phyloP scores from a whole-genome alignment of 208 protist species.

The Leishmania mexicana region DNA sequence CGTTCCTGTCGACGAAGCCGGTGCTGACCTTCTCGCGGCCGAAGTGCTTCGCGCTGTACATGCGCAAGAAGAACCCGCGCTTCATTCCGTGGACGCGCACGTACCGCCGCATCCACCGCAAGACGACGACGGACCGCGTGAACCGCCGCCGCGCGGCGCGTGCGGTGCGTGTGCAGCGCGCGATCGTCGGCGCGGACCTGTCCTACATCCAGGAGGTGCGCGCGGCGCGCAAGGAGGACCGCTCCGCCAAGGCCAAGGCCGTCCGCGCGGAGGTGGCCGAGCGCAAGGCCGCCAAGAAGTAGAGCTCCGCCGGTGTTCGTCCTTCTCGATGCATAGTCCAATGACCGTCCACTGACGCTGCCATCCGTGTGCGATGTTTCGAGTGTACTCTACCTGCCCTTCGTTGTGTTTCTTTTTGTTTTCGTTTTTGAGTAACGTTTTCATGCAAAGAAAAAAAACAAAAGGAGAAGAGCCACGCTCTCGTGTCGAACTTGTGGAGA shows the following conservation, averaged over 20 bases:
- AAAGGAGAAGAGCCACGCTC: background rate
- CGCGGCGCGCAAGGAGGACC: slow-evolving; percentile 77
- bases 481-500: background rate
- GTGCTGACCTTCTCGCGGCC: slow-evolving; percentile 92
- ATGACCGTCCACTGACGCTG: background rate
- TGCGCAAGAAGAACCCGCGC: slow-evolving; percentile 95
- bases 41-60: slow-evolving; percentile 93
- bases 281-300: slow-evolving; percentile 93
- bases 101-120: slow-evolving; percentile 94
- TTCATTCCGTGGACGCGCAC: slow-evolving; percentile 93
- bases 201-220: slow-evolving; percentile 91
- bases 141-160: slow-evolving; percentile 80
- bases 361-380: background rate
- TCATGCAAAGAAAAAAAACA: background rate
- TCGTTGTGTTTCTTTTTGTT: slow-evolving; percentile 27
- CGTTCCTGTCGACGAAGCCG: slow-evolving; percentile 94
- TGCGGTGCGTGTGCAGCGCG: slow-evolving; percentile 75
- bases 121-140: slow-evolving; percentile 88
- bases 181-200: slow-evolving; percentile 88
- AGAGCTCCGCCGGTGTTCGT: background rate
- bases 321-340: background rate
- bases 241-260: slow-evolving; percentile 89
- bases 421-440: background rate
- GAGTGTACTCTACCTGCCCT: background rate
- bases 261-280: slow-evolving; percentile 88